Evolutionary conservation across 2,329 filamentous ascomycete genomes (phyloP).

Genomic region (Curvularia hawaiiensis): DNA sequence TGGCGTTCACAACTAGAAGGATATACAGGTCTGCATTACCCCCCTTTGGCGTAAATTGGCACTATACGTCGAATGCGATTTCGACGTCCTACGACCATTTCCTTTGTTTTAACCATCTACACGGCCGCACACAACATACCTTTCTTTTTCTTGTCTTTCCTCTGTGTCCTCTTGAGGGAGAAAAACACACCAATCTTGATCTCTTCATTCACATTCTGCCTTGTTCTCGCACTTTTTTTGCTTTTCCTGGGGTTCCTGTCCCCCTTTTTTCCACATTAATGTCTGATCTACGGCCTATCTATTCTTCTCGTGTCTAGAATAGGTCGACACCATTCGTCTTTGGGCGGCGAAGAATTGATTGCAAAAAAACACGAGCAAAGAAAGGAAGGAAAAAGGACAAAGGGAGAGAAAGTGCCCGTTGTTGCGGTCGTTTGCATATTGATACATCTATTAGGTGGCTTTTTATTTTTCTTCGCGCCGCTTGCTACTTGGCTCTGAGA

Average conservation of each 20-base stretch:
- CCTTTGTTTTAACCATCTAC: constrained; percentile 27
- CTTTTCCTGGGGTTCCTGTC: too few relatives aligned
- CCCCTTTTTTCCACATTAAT: background rate
- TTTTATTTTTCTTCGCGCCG: background rate
- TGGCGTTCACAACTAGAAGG: constrained; percentile 4
- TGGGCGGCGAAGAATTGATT: background rate
- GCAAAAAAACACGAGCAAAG: background rate
- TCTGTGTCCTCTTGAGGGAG: background rate
- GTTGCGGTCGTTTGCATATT: background rate
- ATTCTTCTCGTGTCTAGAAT: background rate
- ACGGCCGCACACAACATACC: constrained; percentile 4
- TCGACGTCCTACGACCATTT: constrained; percentile 41
- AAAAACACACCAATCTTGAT: background rate
- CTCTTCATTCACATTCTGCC: background rate
- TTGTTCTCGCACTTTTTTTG: background rate
- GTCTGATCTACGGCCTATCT: background rate
- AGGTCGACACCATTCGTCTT: background rate
- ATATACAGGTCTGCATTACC: constrained; percentile 3
- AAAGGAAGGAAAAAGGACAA: background rate
- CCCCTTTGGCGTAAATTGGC: constrained; percentile 31
- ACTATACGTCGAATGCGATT: constrained; percentile 41
- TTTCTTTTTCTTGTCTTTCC: background rate
- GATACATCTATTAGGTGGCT: background rate
- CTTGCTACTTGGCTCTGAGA: background rate
- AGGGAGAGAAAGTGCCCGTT: background rate